Percentiles rank a stretch among this genome's conserved stretches.
These are phyloP conservation scores for Albatrellus ellisii DNA, from an alignment of 768 basidiomycete species.

Conservation along the genomic window DNA sequence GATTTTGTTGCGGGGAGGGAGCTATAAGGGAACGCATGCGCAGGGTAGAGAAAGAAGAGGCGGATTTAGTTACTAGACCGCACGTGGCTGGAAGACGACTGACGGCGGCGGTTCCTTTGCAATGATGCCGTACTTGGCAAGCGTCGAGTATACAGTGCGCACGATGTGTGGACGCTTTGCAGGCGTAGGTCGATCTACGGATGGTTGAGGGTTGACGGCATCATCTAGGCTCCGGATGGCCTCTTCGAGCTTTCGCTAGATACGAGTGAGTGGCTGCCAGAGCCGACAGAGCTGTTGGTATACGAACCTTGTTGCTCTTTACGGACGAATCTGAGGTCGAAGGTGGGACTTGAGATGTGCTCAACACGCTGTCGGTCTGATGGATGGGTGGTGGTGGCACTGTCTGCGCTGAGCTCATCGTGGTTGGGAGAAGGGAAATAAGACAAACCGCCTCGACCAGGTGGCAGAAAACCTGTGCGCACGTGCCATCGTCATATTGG, in stretches of 20 bases:
- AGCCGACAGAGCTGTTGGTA: not conserved
- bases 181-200: conserved; percentile 26
- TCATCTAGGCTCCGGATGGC: conserved; percentile 61
- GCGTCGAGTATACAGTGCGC: conserved; percentile 56
- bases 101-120: conserved; percentile 25
- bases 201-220: conserved; percentile 31
- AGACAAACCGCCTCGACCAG: not conserved
- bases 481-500: no score
- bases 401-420: not conserved
- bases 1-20: conserved; percentile 16
- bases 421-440: not conserved
- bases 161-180: conserved; percentile 40
- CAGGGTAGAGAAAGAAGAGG: conserved; percentile 3
- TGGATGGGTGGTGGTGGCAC: not conserved
- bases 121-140: conserved; percentile 66
- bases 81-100: conserved; percentile 6
- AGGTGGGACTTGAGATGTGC: not conserved
- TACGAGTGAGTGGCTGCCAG: not conserved
- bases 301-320: conserved; percentile 1
- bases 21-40: conserved; percentile 8
- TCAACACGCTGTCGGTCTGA: not conserved
- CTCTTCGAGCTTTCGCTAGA: conserved; percentile 70
- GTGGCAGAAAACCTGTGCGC: no score
- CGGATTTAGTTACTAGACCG: not conserved
- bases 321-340: conserved; percentile 1